A percentile compares a stretch with the other conserved stretches of the same genome.
These are phyloP conservation scores for Brassica incana DNA, from an alignment of 345 rosid species.

Conservation along the genomic window DNA sequence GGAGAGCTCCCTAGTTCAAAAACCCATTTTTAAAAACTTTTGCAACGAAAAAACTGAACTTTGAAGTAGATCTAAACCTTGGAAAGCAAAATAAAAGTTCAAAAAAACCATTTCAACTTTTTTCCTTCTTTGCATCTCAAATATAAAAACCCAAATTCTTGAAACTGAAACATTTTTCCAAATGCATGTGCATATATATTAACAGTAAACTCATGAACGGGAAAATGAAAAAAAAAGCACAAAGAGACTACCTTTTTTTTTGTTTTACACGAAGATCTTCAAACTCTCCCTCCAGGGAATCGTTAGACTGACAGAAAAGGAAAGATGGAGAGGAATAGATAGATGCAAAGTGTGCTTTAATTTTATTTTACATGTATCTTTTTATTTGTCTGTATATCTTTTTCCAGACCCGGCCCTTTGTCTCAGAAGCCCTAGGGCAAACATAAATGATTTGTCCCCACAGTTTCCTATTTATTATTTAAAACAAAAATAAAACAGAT, in stretches of 20 bases:
- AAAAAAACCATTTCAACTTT: too few species aligned
- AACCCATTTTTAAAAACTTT: too few species aligned
- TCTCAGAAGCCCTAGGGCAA: background rate
- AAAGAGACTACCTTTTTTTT: background rate
- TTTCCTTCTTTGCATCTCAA: background rate
- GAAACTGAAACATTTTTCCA: too few species aligned
- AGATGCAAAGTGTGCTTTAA: background rate
- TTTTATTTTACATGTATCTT: background rate
- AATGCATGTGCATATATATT: too few species aligned
- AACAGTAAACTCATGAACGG: background rate
- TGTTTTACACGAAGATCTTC: background rate
- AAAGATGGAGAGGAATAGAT: background rate
- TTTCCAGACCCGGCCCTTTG: background rate
- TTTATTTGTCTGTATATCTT: background rate
- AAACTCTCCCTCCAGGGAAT: background rate
- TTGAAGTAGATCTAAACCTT: background rate
- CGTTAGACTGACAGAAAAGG: background rate
- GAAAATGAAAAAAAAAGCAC: background rate
- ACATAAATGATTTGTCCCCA: background rate
- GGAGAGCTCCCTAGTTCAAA: too few species aligned
- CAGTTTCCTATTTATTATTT: background rate
- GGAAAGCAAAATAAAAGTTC: background rate
- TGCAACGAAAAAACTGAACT: background rate
- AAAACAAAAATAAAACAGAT: background rate
- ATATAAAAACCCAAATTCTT: too few species aligned